phyloP scores from a whole-genome alignment of 108 stramenopile genomes.

The Cyclotella sp. region DNA sequence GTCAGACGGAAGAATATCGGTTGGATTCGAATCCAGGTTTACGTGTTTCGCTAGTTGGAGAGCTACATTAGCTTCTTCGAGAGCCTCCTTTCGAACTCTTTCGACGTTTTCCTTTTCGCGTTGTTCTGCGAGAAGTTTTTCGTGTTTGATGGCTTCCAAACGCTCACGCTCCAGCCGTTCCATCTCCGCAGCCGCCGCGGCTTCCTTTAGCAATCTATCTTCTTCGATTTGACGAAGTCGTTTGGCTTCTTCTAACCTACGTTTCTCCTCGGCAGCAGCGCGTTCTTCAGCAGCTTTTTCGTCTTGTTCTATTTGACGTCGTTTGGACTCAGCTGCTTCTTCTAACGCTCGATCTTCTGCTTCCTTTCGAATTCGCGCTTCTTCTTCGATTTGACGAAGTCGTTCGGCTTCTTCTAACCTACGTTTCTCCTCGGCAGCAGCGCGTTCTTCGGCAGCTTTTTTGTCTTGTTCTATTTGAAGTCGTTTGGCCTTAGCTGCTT shows the following conservation, averaged over 20 bases:
- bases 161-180: constrained; percentile 25
- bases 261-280: constrained; percentile 7
- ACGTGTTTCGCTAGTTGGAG: constrained; percentile 10
- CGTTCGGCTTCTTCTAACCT: not conserved
- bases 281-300: not conserved
- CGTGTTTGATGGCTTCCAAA: not conserved
- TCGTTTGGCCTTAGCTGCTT: no score
- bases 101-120: not conserved
- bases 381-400: not conserved
- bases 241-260: constrained; percentile 1
- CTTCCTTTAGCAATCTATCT: constrained; percentile 7
- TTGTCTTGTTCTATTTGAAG: no score
- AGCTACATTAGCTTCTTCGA: constrained; percentile 15
- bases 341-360: not conserved
- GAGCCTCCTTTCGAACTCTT: constrained; percentile 3
- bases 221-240: not conserved
- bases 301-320: not conserved
- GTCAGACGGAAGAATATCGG: constrained; percentile 26
- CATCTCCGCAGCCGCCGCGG: constrained; percentile 11
- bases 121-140: not conserved
- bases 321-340: not conserved
- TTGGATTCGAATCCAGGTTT: constrained; percentile 7
- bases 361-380: not conserved
- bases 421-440: not conserved
- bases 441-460: not conserved